A percentile compares a stretch with the other conserved stretches of the same genome.
Evolutionary conservation across 2,329 filamentous ascomycete genomes (phyloP).

Genomic region (Incumbomyces lentus): DNA sequence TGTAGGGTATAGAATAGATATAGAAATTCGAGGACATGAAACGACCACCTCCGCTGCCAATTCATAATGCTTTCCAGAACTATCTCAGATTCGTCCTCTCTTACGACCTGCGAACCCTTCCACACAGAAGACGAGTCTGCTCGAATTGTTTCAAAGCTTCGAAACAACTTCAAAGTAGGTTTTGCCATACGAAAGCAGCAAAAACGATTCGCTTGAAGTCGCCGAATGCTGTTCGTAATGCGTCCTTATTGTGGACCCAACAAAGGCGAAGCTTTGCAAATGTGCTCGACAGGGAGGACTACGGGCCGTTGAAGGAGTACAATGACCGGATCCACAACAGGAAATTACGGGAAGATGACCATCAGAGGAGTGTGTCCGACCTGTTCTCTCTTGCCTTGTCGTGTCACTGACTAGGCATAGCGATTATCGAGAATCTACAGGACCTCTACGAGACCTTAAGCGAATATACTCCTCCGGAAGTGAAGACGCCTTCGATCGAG

Average conservation of each 20-base stretch:
- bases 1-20: not conserved
- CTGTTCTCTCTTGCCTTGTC: not conserved
- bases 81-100: constrained; percentile 14
- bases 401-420: constrained; percentile 34
- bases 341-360: constrained; percentile 70
- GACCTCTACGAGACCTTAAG: constrained; percentile 75
- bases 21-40: constrained; percentile 12
- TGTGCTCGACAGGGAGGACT: constrained; percentile 10
- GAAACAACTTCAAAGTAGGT: constrained; percentile 1
- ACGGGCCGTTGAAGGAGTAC: constrained; percentile 78
- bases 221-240: no score
- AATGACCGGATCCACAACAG: constrained; percentile 67
- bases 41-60: constrained; percentile 7
- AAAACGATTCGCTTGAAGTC: not conserved
- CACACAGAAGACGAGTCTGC: not conserved
- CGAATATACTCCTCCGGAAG: constrained; percentile 60
- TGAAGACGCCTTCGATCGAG: constrained; percentile 68
- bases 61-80: constrained; percentile 13
- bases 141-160: constrained; percentile 2
- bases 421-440: constrained; percentile 80
- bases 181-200: constrained; percentile 9
- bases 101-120: not conserved
- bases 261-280: constrained; percentile 13
- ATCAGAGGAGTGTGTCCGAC: constrained; percentile 63
- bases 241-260: not conserved